phyloP scores from a whole-genome alignment of 768 basidiomycete genomes.

The Boletales sp. region DNA sequence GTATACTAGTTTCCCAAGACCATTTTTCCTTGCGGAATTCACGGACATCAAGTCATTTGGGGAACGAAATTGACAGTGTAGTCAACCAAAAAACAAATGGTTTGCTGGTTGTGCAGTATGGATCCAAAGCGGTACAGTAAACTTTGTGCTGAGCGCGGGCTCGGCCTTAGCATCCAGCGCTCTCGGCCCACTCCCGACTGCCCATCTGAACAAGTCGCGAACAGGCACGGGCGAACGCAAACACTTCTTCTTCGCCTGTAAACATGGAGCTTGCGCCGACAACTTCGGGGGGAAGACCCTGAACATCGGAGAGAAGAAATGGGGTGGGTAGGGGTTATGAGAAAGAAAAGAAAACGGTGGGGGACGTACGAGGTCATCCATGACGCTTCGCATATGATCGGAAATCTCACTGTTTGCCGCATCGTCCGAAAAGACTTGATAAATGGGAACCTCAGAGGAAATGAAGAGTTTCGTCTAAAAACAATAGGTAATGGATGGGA shows the following conservation, averaged over 20 bases:
- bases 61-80: neutral
- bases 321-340: neutral
- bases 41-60: neutral
- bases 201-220: constrained; percentile 88
- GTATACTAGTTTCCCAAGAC: constrained; percentile 22
- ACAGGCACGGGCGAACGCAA: constrained; percentile 94
- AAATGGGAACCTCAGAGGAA: constrained; percentile 89
- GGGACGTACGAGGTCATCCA: constrained; percentile 85
- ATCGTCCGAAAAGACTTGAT: constrained; percentile 84
- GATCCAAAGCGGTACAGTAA: too few species aligned
- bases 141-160: too few species aligned
- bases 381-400: constrained; percentile 87
- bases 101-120: too few species aligned
- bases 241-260: constrained; percentile 93
- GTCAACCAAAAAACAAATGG: too few species aligned
- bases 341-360: neutral
- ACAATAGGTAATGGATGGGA: constrained; percentile 49
- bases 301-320: neutral
- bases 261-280: constrained; percentile 89
- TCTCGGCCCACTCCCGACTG: constrained; percentile 78
- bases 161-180: constrained; percentile 25
- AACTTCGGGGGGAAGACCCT: constrained; percentile 76
- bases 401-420: constrained; percentile 44
- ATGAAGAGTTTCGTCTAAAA: constrained; percentile 82
- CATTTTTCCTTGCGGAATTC: constrained; percentile 2